Conservation (phyloP, 352 stramenopile genomes). For the Phytophthora ohioensis region DNA sequence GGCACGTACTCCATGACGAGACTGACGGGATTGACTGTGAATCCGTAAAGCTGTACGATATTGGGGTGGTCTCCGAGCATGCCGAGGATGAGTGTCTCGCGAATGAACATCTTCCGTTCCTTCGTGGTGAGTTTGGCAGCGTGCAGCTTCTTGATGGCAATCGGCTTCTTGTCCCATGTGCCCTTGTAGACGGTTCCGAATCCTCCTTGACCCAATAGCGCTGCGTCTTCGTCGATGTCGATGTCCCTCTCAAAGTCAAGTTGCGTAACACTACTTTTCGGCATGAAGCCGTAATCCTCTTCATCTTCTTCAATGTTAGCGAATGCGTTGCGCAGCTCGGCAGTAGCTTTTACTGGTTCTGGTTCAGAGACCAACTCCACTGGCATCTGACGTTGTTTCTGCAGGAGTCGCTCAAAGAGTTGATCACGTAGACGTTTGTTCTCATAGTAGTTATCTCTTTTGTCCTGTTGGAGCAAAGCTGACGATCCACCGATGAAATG, state of each 20-base stretch:
- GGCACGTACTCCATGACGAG: conserved; percentile 52
- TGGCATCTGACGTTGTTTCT: conserved; percentile 17
- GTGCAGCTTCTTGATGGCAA: conserved; percentile 43
- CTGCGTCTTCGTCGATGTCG: conserved; percentile 20
- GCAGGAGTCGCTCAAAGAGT: conserved; percentile 28
- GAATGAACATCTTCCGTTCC: conserved; percentile 46
- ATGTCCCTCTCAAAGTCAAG: conserved; percentile 36
- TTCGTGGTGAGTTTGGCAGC: conserved; percentile 42
- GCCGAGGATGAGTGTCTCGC: conserved; percentile 43
- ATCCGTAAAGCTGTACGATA: conserved; percentile 46
- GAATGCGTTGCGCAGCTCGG: conserved; percentile 24
- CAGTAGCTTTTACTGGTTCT: conserved; percentile 25
- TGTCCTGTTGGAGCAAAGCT: conserved; percentile 23
- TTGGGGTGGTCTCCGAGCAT: conserved; percentile 51
- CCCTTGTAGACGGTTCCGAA: conserved; percentile 43
- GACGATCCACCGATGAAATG: conserved; percentile 37
- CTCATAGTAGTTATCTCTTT: conserved; percentile 38
- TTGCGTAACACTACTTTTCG: conserved; percentile 26
- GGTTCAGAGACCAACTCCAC: conserved; percentile 30
- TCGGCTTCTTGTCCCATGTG: conserved; percentile 15
- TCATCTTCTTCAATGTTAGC: conserved; percentile 17
- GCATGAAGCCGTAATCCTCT: conserved; percentile 23
- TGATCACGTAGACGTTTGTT: conserved; percentile 24
- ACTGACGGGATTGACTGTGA: conserved; percentile 38
- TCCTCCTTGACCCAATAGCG: conserved; percentile 37